Evolutionary conservation across 2,329 filamentous ascomycete species (phyloP).

Genomic region (Colletotrichum tamarilloi): DNA sequence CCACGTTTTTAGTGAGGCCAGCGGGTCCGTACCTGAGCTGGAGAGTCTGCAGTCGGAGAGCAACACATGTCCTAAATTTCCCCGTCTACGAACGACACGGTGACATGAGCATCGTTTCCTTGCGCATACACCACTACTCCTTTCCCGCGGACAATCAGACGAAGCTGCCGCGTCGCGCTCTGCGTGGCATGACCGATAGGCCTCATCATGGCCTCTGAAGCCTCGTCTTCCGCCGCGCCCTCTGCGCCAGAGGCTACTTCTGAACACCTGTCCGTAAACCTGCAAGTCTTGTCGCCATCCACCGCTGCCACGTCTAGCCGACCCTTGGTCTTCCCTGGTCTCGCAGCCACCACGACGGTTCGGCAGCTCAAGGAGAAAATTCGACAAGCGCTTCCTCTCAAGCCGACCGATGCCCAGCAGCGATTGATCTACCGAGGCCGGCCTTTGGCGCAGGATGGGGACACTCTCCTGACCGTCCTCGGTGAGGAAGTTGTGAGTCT

Average conservation of each 20-base stretch:
- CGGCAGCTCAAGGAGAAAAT: constrained; percentile 69
- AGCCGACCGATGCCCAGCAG: constrained; percentile 65
- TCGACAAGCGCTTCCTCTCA: constrained; percentile 60
- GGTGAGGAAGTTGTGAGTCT: constrained; percentile 63
- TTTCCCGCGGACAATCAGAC: constrained; percentile 3
- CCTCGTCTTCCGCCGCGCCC: constrained; percentile 41
- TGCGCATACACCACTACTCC: constrained; percentile 1
- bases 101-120: constrained; percentile 31
- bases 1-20: constrained; percentile 24
- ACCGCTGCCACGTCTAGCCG: constrained; percentile 57
- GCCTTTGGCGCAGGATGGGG: constrained; percentile 63
- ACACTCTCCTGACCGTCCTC: constrained; percentile 68
- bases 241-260: constrained; percentile 40
- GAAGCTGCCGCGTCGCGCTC: constrained; percentile 30
- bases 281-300: constrained; percentile 70
- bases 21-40: constrained; percentile 33
- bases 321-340: constrained; percentile 59
- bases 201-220: constrained; percentile 53
- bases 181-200: constrained; percentile 34
- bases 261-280: constrained; percentile 58
- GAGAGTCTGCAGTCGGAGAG: constrained; percentile 26
- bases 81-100: constrained; percentile 15
- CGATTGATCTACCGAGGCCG: constrained; percentile 71
- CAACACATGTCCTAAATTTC: constrained; percentile 34
- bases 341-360: constrained; percentile 64